phyloP scores from a whole-genome alignment of 108 stramenopile genomes.

The Nitzschia sp. region DNA sequence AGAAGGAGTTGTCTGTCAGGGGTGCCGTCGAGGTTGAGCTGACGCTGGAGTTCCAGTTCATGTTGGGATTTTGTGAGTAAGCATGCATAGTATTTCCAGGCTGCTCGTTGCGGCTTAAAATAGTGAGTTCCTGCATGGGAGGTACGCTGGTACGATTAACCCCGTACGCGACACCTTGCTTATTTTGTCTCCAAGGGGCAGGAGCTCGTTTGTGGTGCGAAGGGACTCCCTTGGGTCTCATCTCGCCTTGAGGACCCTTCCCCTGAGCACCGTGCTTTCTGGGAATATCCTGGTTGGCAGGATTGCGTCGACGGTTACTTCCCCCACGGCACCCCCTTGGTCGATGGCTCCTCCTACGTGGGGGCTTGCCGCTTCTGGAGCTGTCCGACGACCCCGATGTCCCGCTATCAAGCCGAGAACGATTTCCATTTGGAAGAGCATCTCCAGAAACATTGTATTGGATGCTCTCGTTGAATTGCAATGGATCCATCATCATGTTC shows the following conservation, averaged over 20 bases:
- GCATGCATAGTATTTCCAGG: background rate
- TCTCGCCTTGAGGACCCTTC: slow-evolving; percentile 4
- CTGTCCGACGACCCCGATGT: slow-evolving; percentile 30
- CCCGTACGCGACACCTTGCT: no score
- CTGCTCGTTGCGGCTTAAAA: slow-evolving; percentile 5
- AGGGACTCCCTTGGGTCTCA: background rate
- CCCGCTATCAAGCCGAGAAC: slow-evolving; percentile 21
- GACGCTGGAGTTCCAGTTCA: slow-evolving; percentile 1
- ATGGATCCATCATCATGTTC: no score
- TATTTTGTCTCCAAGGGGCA: background rate
- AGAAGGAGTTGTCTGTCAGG: slow-evolving; percentile 1
- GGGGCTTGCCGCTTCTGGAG: slow-evolving; percentile 25
- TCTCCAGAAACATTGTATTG: background rate
- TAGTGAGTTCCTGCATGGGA: slow-evolving; percentile 9
- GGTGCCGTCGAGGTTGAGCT: background rate
- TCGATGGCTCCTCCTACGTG: slow-evolving; percentile 35
- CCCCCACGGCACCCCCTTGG: slow-evolving; percentile 42
- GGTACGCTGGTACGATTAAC: background rate
- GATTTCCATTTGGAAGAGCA: slow-evolving; percentile 6
- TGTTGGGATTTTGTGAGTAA: background rate
- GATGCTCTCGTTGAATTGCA: no score
- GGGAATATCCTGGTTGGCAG: slow-evolving; percentile 12
- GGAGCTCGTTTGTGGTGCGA: slow-evolving; percentile 7
- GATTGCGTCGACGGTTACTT: slow-evolving; percentile 30
- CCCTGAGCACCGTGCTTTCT: slow-evolving; percentile 1